Base-by-base conservation (phyloP, 768 basidiomycete species). In the Cantharellus anzutake region DNA sequence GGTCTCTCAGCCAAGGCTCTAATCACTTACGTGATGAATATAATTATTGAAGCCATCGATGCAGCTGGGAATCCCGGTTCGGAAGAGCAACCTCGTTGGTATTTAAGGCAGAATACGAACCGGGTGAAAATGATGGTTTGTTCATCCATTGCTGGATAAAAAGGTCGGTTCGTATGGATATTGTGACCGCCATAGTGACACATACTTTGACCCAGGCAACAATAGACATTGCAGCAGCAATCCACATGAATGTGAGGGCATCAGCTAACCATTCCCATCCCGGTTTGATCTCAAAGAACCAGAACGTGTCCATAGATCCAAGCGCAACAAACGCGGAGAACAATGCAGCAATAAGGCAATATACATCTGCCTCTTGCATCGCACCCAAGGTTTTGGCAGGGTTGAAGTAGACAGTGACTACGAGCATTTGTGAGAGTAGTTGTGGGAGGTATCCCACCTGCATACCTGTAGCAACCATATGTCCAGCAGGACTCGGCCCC, bases 361-460 rank as follows among this genome's bases (percentile, higher is more conserved):
- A 92, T 3, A 85, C 71, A 65, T 90, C 82, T 5, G 93, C 89
- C 67, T 97, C 89, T 48, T 94, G 69, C 92, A 98, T 98, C 0
- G 78, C 85, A 3, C 94, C 96, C 3, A 86, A 73, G 0, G 90
- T 92, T 67, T 94, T 92, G 5, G 92, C 92, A 3, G 94, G 94
- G 65, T 93, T 90, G 69, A 81, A 97, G 70, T 97, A 92, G 0
- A 88, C 85, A 3, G 80, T 80, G 61, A 56, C 29, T 55, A 2
- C 2, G 2, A 4, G 2, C 7, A 56, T 7, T 50, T 3, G 40
- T 41, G 44, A 5, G 41, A 37, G 16, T 34, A 42, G 42, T 4
- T 4, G n/a, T 2, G 20, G 38, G 42, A 14, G 44, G 51, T 37
- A 50, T 40, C 41, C 11, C 42, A 63, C 20, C 14, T 29, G 20